phyloP scores from a whole-genome alignment of 495 filamentous ascomycete species.

The Pseudotulostoma volvatum region DNA sequence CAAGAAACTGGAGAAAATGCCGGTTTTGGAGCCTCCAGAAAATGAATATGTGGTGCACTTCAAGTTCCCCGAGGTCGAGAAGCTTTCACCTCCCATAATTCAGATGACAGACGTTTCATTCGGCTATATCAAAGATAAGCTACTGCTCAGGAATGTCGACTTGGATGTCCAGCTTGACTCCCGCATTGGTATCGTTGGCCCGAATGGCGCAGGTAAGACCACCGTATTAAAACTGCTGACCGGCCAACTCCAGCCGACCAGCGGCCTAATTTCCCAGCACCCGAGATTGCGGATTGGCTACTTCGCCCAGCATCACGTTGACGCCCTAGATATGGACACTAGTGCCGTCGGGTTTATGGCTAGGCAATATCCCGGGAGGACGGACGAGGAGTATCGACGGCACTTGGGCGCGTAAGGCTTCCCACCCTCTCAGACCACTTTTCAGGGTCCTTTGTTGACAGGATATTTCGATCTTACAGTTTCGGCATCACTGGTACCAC shows the following conservation, averaged over 20 bases:
- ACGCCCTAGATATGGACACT: slow-evolving; percentile 77
- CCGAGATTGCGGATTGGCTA: slow-evolving; percentile 80
- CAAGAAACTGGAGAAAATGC: slow-evolving; percentile 97
- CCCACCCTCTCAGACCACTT: not conserved
- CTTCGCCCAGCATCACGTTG: slow-evolving; percentile 98
- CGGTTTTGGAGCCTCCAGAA: slow-evolving; percentile 77
- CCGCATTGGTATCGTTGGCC: slow-evolving; percentile 93
- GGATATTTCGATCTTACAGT: slow-evolving; percentile 10
- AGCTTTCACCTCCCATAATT: slow-evolving; percentile 90
- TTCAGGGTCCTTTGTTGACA: not conserved
- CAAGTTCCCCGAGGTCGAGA: slow-evolving; percentile 95
- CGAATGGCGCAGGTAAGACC: slow-evolving; percentile 97
- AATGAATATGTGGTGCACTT: slow-evolving; percentile 93
- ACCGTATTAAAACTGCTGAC: slow-evolving; percentile 91
- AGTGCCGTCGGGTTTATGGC: slow-evolving; percentile 92
- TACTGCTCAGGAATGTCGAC: slow-evolving; percentile 72
- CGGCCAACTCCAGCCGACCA: slow-evolving; percentile 60
- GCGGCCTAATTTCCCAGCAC: slow-evolving; percentile 72
- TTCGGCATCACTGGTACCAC: slow-evolving; percentile 98
- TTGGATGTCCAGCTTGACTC: slow-evolving; percentile 96
- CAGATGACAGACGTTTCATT: slow-evolving; percentile 92
- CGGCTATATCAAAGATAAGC: slow-evolving; percentile 68
- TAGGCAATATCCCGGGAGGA: slow-evolving; percentile 73
- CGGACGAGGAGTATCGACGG: slow-evolving; percentile 91
- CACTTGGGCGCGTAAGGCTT: slow-evolving; percentile 63